Evolutionary conservation across 2,329 filamentous ascomycete species (phyloP).

Genomic region (Ilyonectria sp.): DNA sequence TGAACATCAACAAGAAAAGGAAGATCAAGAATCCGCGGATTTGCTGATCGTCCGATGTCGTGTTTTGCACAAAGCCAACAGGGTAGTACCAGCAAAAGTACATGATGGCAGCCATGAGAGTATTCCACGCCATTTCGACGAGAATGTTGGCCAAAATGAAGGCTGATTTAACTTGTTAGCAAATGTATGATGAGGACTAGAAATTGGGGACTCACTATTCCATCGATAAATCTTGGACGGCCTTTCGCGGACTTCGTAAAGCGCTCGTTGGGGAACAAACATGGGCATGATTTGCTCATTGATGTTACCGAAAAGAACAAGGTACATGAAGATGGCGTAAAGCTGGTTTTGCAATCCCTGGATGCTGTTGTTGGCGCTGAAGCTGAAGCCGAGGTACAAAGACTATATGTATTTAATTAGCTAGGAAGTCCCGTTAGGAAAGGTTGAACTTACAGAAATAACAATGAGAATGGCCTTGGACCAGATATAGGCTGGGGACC

Average conservation of each 20-base stretch:
- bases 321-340: constrained; percentile 78
- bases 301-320: constrained; percentile 75
- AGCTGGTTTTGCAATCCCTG: constrained; percentile 79
- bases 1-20: constrained; percentile 45
- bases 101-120: constrained; percentile 41
- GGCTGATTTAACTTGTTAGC: constrained; percentile 27
- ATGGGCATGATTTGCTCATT: constrained; percentile 79
- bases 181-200: neutral
- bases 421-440: accelerated
- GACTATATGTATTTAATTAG: constrained; percentile 30
- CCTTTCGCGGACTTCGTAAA: constrained; percentile 79
- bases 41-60: constrained; percentile 37
- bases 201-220: constrained; percentile 38
- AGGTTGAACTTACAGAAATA: constrained; percentile 34
- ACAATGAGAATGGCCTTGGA: constrained; percentile 59
- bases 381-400: constrained; percentile 78
- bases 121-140: constrained; percentile 45
- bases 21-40: constrained; percentile 47
- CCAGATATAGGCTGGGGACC: constrained; percentile 72
- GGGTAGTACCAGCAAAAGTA: constrained; percentile 50
- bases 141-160: constrained; percentile 45
- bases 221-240: constrained; percentile 73
- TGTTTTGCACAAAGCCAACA: constrained; percentile 47
- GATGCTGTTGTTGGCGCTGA: constrained; percentile 67
- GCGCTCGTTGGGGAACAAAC: constrained; percentile 75